Base-by-base conservation (phyloP, 768 basidiomycete species). In the Agrocybe chaxingu region DNA sequence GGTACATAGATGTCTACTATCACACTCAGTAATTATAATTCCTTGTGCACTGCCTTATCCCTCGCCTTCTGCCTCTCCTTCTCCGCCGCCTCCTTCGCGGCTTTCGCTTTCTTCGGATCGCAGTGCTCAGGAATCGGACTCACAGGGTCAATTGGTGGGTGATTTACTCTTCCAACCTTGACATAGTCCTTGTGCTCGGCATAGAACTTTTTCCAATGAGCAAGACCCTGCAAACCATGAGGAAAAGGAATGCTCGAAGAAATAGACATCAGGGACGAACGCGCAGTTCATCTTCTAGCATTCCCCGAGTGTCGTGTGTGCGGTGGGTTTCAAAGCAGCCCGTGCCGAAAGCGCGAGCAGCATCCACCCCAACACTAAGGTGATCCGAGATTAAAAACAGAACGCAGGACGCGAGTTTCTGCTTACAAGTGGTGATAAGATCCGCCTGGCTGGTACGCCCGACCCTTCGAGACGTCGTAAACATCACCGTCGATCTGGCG, bases 171-270 rank as follows among this genome's bases (percentile, higher is more conserved):
- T 16, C 94, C 94, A 37, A 92, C 81, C 61, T 85, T 85, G 47
- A 61, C 59, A 66, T 98, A 98, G 53, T 81, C 79, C 59, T 89
- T 84, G 66, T 92, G 89, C 7, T 89, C 80, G 0, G 74, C 68
- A 61, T 94, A 98, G 74, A 95, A 98, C 29, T 79, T 74, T 70
- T 93, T 95, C 95, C 95, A 98, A 57, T 94, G 85, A 42, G 79
- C 66, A 13, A 97, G 70, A 53, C 89, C 72, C 92, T 96, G 49
- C 12, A 53, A 42, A 41, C 33, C 24, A 24, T 24, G 24, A 19
- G 9, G 51, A 42, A 51, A 51, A 36, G 48, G 42, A 31, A 18
- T 48, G 39, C 42, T 42, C 32, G 30, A 34, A 13, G 34, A 24
- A 34, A 39, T 40, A 11, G 37, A 47, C 19, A 33, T 35, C 29